phyloP scores from a whole-genome alignment of 148 eudicot genomes.

The Cornus controversa region DNA sequence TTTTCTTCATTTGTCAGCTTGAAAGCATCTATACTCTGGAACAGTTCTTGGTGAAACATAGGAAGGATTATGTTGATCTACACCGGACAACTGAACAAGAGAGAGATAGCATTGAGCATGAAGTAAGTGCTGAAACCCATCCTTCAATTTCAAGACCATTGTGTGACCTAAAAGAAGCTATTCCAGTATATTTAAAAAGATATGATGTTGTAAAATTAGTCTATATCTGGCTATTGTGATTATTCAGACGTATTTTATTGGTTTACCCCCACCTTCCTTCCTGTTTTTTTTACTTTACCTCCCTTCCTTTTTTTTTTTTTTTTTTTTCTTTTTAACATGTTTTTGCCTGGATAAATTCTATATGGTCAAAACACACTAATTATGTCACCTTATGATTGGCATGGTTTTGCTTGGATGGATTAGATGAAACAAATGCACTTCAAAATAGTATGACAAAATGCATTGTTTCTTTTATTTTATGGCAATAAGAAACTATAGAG shows the following conservation, averaged over 20 bases:
- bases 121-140: slow-evolving; percentile 52
- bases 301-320: too few species aligned
- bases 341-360: not conserved
- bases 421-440: not conserved
- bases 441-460: not conserved
- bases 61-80: slow-evolving; percentile 85
- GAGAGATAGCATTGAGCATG: slow-evolving; percentile 95
- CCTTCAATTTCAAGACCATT: not conserved
- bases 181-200: not conserved
- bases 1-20: slow-evolving; percentile 42
- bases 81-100: slow-evolving; percentile 93
- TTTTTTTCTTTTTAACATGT: not conserved
- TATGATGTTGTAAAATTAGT: not conserved
- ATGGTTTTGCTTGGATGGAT: not conserved
- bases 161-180: not conserved
- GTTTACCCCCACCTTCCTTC: not conserved
- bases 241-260: not conserved
- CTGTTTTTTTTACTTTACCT: too few species aligned
- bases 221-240: not conserved
- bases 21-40: slow-evolving; percentile 81
- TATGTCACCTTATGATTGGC: not conserved
- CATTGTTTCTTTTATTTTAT: not conserved
- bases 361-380: not conserved
- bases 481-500: not conserved
- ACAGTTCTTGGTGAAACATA: slow-evolving; percentile 74